Percentiles rank a stretch among this genome's conserved stretches.
Conservation (phyloP, 805 yeast genomes). For the Geotrichum ghanense region DNA sequence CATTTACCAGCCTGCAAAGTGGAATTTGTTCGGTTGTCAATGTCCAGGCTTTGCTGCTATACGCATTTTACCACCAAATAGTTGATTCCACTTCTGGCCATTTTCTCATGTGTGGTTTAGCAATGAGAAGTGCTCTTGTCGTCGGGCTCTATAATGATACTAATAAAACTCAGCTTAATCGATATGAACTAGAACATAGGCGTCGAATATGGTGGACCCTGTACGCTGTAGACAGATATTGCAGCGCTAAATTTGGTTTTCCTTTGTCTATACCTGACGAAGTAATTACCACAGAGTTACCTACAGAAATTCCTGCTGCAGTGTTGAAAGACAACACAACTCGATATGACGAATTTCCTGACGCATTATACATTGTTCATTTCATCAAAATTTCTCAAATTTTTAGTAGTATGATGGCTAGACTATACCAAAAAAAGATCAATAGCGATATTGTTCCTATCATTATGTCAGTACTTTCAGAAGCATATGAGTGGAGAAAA, state of each 20-base stretch:
- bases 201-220: conserved; percentile 19
- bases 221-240: conserved; percentile 14
- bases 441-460: conserved; percentile 1
- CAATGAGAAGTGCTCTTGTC: conserved; percentile 12
- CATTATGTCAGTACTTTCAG: conserved; percentile 6
- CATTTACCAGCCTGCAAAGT: conserved; percentile 11
- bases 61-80: conserved; percentile 14
- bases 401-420: conserved; percentile 10
- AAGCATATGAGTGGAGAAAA: conserved; percentile 14
- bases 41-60: conserved; percentile 13
- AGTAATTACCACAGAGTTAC: conserved; percentile 11
- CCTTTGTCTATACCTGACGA: conserved; percentile 14
- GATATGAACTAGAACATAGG: conserved; percentile 15
- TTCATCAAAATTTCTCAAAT: conserved; percentile 15
- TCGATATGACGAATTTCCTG: conserved; percentile 10
- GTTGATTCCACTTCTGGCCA: conserved; percentile 12
- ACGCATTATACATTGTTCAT: conserved; percentile 12
- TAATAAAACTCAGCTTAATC: conserved; percentile 4
- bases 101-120: conserved; percentile 12
- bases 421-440: conserved; percentile 12
- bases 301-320: conserved; percentile 7
- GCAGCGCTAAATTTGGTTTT: conserved; percentile 16
- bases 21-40: conserved; percentile 6
- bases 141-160: conserved; percentile 16
- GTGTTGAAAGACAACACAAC: not conserved